These are phyloP conservation scores for Rhodocollybia butyracea DNA, from an alignment of 768 basidiomycete genomes.

Conservation along the genomic window DNA sequence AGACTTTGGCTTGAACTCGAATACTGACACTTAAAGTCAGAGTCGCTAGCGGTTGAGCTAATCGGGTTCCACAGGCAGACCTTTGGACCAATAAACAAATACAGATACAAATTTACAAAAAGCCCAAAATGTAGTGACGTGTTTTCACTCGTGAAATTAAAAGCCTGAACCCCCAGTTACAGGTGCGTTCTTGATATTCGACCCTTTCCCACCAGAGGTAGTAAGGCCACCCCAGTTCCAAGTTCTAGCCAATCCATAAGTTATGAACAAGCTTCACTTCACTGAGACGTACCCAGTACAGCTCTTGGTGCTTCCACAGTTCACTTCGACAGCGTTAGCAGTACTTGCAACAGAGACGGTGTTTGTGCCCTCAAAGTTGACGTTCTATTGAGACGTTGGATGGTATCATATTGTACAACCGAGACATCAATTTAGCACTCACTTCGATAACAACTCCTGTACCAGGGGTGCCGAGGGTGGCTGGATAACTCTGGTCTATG, in stretches of 20 bases:
- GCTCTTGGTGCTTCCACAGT: conserved; percentile 6
- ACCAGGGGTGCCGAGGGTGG: conserved; percentile 3
- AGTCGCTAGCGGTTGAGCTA: too few relatives aligned
- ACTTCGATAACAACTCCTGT: conserved; percentile 5
- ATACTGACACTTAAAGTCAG: too few relatives aligned
- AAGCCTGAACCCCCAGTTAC: conserved; percentile 5
- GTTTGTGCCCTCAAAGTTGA: conserved; percentile 3
- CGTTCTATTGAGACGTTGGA: not conserved
- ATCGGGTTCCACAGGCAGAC: too few relatives aligned
- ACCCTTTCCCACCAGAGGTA: conserved; percentile 1
- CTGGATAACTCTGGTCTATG: conserved; percentile 5
- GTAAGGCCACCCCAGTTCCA: conserved; percentile 4
- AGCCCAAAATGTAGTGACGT: too few relatives aligned
- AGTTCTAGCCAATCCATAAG: not conserved
- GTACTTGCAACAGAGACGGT: conserved; percentile 1
- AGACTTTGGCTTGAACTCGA: too few relatives aligned
- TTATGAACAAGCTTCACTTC: not conserved
- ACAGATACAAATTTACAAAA: too few relatives aligned
- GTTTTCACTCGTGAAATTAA: too few relatives aligned
- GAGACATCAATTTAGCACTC: not conserved
- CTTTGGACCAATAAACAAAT: too few relatives aligned
- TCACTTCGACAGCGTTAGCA: conserved; percentile 6
- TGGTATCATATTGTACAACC: not conserved
- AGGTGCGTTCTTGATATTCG: not conserved
- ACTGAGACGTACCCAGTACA: conserved; percentile 2